Base-by-base conservation (phyloP, 1,139 yeast species). In the Arxiozyma bovina region DNA sequence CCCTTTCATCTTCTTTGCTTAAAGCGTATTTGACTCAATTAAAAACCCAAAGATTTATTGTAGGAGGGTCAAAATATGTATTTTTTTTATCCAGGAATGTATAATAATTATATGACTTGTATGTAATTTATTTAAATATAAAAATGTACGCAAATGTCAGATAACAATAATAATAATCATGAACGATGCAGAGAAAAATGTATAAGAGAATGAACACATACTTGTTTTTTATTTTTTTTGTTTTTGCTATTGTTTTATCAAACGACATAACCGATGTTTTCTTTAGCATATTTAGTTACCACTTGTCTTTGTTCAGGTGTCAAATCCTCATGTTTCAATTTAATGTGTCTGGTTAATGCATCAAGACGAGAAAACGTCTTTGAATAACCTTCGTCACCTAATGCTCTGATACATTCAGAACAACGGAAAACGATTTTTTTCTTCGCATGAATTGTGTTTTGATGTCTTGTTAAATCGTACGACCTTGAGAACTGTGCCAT, bases 311-410 rank as follows among this genome's bases (percentile, higher is more conserved):
- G 87, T 60, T 79, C 79, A 40, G 86, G 84, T 6, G 80, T 77
- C 41, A 86, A 76, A 55, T 82, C 82, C 53, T 65, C 69, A 71
- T 91, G 98, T 73, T 93, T 91, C 40, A 89, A 93, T 58, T 96
- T 78, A 51, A 89, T 84, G 70, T 93, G 99, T 67, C 97, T 82
- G 22, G 96, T 90, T 60, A 93, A 77, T 1, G 99, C 97, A 71
- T 93, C 99, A 70, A 90, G 87, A 60, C 99, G 81, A 52, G 96
- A 87, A 68, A 93, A 93, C 1, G 96, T 89, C 72, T 93, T 87
- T 61, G 71, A 72, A 42, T 71, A 70, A 30, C 73, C 69, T 45
- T 73, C 74, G 42, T 69, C 68, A 43, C 74, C 75, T 17, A 70
- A 58, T 42, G 76, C 74, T 62, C 81, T 83, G 48, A 83, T 86